Evolutionary conservation across 1,139 yeast species (phyloP), one percentile per base, ranked within the genome.

Genomic region (Saccharomycopsis crataegensis): DNA sequence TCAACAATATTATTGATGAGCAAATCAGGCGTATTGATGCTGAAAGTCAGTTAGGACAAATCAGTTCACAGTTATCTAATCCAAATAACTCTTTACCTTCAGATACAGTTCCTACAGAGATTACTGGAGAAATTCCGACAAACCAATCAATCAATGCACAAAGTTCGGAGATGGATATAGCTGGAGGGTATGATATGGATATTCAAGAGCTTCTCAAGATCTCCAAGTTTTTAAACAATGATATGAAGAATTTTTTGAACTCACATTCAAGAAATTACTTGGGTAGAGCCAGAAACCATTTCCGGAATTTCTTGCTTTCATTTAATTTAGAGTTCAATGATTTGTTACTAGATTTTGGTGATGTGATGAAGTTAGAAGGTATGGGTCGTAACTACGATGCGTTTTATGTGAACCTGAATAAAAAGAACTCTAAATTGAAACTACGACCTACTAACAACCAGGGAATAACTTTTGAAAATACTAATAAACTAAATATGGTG

Each of bases 271-370:
- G 41, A 8, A 38, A 31, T 3, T 36, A 53, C 8, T 55, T 54
- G n/a, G 8, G 37, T 7, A 54, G 50, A 40, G 43, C 58, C 9
- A 44, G 38, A n/a, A 40, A 43, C 32, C 38, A 53, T 36, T 55
- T 55, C 51, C 37, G 45, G 32, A 50, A 49, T 36, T 55, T 55
- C 38, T 49, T 55, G 50, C 49, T 54, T 36, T 46, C 54, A 6
- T 55, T 53, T 43, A 50, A 47, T 8, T 46, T 45, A 8, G 58
- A 55, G 37, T 49, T 54, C n/a, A 55, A 55, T 40, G 52, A 53
- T n/a, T 14, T 49, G 6, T 31, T 55, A 12, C 22, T 55, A 16
- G 44, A 55, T 31, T 52, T 50, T 45, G 49, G 46, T 16, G 44
- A 48, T 14, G 16, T 11, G 3, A 34, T 44, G 28, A 34, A 44